Percentiles rank a stretch among this genome's conserved stretches.
Evolutionary conservation across 768 basidiomycete species (phyloP).

Genomic region (Lenzites betulinus): DNA sequence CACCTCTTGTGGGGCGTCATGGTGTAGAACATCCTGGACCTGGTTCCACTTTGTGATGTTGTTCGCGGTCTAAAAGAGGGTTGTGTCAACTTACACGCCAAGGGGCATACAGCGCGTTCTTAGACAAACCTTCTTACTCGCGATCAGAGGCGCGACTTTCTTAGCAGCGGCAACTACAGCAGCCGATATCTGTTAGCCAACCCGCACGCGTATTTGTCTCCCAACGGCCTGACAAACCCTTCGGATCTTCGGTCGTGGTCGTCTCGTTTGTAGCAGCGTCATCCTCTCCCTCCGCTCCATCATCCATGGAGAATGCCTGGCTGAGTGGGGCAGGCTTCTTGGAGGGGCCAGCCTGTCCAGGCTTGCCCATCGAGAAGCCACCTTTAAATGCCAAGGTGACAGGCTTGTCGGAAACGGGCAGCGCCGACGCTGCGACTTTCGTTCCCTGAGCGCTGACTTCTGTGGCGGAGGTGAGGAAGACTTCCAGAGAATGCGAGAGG

Average conservation of each 20-base stretch:
- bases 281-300: slow-evolving; percentile 37
- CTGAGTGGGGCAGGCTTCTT: slow-evolving; percentile 45
- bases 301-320: slow-evolving; percentile 71
- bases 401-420: slow-evolving; percentile 80
- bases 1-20: slow-evolving; percentile 22
- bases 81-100: slow-evolving; percentile 1
- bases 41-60: slow-evolving; percentile 98
- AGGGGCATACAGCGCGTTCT: not conserved
- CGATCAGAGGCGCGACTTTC: slow-evolving; percentile 79
- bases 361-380: slow-evolving; percentile 23
- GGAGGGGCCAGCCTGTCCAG: slow-evolving; percentile 20
- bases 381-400: slow-evolving; percentile 72
- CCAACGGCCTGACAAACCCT: slow-evolving; percentile 47
- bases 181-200: slow-evolving; percentile 24
- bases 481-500: not conserved
- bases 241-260: slow-evolving; percentile 40
- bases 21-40: slow-evolving; percentile 82
- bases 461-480: not conserved
- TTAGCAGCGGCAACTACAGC: slow-evolving; percentile 52
- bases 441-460: slow-evolving; percentile 19
- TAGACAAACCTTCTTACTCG: slow-evolving; percentile 74
- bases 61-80: slow-evolving; percentile 63
- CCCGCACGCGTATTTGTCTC: slow-evolving; percentile 14
- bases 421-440: slow-evolving; percentile 58
- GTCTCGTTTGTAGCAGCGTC: slow-evolving; percentile 46